Evolutionary conservation across 1,284 basidiomycete genomes (phyloP).

Genomic region (Stygiomarasmius scandens): DNA sequence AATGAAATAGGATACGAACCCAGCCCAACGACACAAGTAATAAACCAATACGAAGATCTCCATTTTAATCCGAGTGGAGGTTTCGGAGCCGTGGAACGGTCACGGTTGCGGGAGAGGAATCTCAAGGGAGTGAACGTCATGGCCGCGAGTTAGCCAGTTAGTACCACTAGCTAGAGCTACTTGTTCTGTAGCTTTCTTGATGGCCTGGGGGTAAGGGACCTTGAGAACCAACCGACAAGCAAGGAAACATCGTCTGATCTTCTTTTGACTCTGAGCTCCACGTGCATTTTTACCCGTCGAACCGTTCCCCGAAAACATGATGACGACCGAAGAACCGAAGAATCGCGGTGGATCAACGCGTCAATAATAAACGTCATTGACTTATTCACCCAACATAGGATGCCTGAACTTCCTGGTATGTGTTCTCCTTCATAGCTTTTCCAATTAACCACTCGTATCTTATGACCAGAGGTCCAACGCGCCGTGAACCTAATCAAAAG

Average conservation of each 20-base stretch:
- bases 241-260: too few relatives aligned
- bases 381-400: slow-evolving; percentile 26
- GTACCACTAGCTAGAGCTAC: neutral
- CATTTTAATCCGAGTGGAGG: slow-evolving; percentile 47
- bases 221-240: too few relatives aligned
- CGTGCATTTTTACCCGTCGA: too few relatives aligned
- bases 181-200: too few relatives aligned
- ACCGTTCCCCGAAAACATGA: too few relatives aligned
- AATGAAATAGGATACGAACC: slow-evolving; percentile 28
- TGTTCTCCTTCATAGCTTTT: neutral
- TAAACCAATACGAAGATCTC: slow-evolving; percentile 57
- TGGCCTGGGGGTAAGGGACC: too few relatives aligned
- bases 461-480: slow-evolving; percentile 74
- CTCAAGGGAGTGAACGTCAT: too few relatives aligned
- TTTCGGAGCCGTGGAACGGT: too few relatives aligned
- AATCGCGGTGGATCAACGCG: neutral
- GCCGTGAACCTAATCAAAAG: slow-evolving; percentile 62
- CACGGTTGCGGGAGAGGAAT: too few relatives aligned
- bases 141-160: too few relatives aligned
- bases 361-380: neutral
- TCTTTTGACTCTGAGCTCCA: too few relatives aligned
- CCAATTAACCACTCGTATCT: neutral
- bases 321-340: neutral
- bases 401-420: slow-evolving; percentile 71
- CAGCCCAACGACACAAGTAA: slow-evolving; percentile 45